Evolutionary conservation across 2,329 filamentous ascomycete species (phyloP), one percentile per base, ranked within the genome.

Genomic region (Ascochyta clinopodiicola): DNA sequence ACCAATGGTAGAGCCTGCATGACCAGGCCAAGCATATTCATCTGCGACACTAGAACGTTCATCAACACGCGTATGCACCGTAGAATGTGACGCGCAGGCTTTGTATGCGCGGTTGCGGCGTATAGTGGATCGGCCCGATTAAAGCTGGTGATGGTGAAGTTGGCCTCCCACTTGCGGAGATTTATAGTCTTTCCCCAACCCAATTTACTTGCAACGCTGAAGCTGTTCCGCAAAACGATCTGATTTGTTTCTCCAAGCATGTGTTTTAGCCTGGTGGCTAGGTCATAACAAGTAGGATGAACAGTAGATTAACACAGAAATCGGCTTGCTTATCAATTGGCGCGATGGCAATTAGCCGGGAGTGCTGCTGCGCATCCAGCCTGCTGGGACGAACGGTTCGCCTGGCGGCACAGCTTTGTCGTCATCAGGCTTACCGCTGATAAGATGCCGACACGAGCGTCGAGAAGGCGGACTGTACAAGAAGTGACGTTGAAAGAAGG

Each of bases 81-180:
- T 42, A 27, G 6, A 19, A 39, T 27, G 2, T 21, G 24, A 19
- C 17, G 21, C 34, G 48, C 34, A 45, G 35, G 9, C 9, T 15
- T 46, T 17, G 31, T 29, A 42, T 36, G 50, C 50, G 43, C 43
- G 31, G 37, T 2, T 24, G 37, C 37, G 44, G 31, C 50, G 43
- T 36, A 13, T 13, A 12, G 21, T 42, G 38, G 34, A 35, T 52
- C 37, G 50, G 50, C 8, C 50, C 37, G 43, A 52, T n/a, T 34
- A 24, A 38, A 13, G 10, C n/a, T 13, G 17, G 17, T 38, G 44
- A 7, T 46, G 36, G 31, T 46, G 36, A 42, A 52, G 31, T 35
- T 36, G 21, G 43, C 22, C 43, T 45, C 36, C 35, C 36, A 13
- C 29, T 40, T 35, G 27, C 7, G 10, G 17, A 13, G 21, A 42